A percentile compares a stretch with the other conserved stretches of the same genome.
These are phyloP conservation scores for Eimeria praecox DNA, from an alignment of 169 alveolate genomes.

Conservation along the genomic window DNA sequence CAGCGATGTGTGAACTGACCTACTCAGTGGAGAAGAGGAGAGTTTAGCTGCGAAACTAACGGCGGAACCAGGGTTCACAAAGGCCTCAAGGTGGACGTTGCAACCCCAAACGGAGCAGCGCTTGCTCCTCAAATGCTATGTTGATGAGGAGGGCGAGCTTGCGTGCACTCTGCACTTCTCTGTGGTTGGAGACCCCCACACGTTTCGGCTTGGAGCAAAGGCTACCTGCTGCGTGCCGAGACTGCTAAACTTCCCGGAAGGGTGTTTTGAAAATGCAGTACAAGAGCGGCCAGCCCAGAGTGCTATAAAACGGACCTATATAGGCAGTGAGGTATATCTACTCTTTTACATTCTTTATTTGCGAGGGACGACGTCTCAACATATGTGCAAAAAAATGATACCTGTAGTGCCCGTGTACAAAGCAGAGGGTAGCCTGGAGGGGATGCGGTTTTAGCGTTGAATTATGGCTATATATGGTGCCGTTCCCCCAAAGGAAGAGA, in stretches of 20 bases:
- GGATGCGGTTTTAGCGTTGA: neutral
- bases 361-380: neutral
- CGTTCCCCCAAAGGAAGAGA: too few relatives aligned
- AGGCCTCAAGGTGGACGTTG: slow-evolving; percentile 69
- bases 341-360: neutral
- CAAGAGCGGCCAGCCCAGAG: slow-evolving; percentile 38
- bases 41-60: slow-evolving; percentile 12
- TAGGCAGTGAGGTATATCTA: slow-evolving; percentile 42
- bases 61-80: slow-evolving; percentile 65
- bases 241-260: slow-evolving; percentile 64
- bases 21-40: slow-evolving; percentile 71
- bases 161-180: slow-evolving; percentile 36
- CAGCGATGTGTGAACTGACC: neutral
- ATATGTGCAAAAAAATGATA: neutral
- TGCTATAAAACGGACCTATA: slow-evolving; percentile 24
- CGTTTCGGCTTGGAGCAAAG: slow-evolving; percentile 17
- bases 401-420: neutral
- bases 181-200: slow-evolving; percentile 72
- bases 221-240: slow-evolving; percentile 77
- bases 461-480: neutral
- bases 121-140: slow-evolving; percentile 67
- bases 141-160: slow-evolving; percentile 55
- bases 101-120: slow-evolving; percentile 73
- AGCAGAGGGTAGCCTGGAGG: neutral
- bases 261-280: slow-evolving; percentile 39